Conservation (phyloP, 106 monocot species). For the Gastrodia elata region DNA sequence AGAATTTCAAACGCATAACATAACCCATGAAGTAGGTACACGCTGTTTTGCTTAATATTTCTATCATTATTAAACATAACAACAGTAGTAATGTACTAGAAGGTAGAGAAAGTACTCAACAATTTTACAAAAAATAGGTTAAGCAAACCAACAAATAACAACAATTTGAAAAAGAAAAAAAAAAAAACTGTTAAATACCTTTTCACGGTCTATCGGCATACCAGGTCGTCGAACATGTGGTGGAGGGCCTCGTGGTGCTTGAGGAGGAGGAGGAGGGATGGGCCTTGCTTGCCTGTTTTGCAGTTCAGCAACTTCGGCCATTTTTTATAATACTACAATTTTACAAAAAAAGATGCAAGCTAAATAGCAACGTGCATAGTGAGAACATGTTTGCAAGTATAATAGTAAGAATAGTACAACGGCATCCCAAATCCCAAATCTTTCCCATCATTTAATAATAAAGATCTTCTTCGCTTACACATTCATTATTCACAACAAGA, state of each 20-base stretch:
- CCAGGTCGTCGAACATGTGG: conserved; percentile 5
- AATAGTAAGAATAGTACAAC: too few species aligned
- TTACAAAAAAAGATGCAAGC: not conserved
- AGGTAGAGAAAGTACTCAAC: not conserved
- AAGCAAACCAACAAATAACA: not conserved
- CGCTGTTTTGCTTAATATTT: not conserved
- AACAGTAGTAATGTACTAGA: not conserved
- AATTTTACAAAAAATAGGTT: not conserved
- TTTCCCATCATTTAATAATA: too few species aligned
- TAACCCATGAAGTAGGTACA: not conserved
- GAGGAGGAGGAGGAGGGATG: conserved; percentile 1
- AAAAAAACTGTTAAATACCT: not conserved
- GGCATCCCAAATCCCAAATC: too few species aligned
- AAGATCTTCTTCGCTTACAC: too few species aligned
- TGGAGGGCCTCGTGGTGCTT: conserved; percentile 1
- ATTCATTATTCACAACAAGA: too few species aligned
- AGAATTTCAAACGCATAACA: not conserved
- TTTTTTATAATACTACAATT: not conserved
- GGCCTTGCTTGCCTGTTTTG: conserved; percentile 9
- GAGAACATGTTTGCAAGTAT: not conserved
- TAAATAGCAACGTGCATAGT: not conserved
- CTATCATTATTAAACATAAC: not conserved
- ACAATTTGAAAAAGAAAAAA: not conserved
- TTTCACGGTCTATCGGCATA: conserved; percentile 2
- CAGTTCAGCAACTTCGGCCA: conserved; percentile 3